Conservation (phyloP, 495 filamentous ascomycete species). For the Copromyces sp. region DNA sequence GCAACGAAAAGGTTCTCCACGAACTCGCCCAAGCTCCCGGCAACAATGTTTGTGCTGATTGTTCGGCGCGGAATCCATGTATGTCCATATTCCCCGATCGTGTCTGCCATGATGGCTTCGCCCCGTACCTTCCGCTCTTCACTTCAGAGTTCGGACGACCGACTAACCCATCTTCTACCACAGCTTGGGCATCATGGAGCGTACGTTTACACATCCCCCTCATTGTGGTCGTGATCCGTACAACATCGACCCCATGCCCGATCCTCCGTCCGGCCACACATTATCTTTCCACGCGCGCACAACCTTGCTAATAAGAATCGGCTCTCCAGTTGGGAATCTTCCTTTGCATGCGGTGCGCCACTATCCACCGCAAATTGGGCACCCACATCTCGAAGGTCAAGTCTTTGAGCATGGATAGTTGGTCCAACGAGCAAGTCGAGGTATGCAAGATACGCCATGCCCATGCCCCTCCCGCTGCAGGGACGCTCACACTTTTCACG, state of each 20-base stretch:
- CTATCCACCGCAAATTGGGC: conserved; percentile 90
- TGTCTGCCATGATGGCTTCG: conserved; percentile 1
- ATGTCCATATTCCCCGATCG: conserved; percentile 19
- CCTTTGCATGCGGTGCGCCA: conserved; percentile 94
- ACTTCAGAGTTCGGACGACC: neutral
- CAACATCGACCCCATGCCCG: neutral
- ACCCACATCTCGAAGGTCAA: conserved; percentile 98
- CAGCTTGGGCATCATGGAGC: conserved; percentile 98
- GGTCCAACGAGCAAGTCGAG: conserved; percentile 92
- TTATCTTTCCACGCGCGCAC: neutral
- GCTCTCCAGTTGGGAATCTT: conserved; percentile 73
- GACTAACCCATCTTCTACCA: conserved; percentile 14
- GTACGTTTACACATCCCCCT: conserved; percentile 45
- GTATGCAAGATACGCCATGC: conserved; percentile 37
- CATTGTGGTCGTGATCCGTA: neutral
- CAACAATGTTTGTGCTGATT: conserved; percentile 94
- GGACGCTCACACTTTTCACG: conserved; percentile 15
- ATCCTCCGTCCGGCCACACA: neutral
- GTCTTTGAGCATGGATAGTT: conserved; percentile 94
- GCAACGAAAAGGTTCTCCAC: conserved; percentile 86
- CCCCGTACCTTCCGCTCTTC: neutral
- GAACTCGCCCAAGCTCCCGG: conserved; percentile 87
- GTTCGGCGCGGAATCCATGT: conserved; percentile 87
- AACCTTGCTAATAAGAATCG: conserved; percentile 8
- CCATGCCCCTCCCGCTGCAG: neutral